A percentile compares a stretch with the other conserved stretches of the same genome.
Evolutionary conservation across 495 filamentous ascomycete species (phyloP).

Genomic region (Xylaria intraflava): DNA sequence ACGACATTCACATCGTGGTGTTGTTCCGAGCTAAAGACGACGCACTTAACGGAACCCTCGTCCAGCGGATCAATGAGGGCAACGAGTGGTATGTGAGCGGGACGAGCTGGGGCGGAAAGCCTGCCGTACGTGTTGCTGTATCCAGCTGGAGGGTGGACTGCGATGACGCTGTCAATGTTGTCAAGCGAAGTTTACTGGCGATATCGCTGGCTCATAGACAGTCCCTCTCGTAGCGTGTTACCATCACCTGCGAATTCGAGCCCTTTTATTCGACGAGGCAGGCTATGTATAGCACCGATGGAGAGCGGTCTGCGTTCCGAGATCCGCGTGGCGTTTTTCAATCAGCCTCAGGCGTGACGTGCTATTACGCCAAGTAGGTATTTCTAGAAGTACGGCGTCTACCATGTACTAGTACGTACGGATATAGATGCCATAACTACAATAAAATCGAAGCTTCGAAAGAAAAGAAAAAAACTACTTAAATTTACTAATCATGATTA

Average conservation of each 20-base stretch:
- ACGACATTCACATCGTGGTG: constrained; percentile 64
- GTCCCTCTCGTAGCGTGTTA: not conserved
- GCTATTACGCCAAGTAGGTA: too few species aligned
- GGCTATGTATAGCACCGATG: too few species aligned
- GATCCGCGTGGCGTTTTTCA: too few species aligned
- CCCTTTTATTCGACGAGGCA: too few species aligned
- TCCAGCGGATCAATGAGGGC: constrained; percentile 63
- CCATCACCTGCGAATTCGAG: not conserved
- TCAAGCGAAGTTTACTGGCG: constrained; percentile 2
- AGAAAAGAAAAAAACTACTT: too few species aligned
- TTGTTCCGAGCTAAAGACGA: constrained; percentile 72
- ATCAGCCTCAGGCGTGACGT: too few species aligned
- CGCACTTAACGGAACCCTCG: constrained; percentile 56
- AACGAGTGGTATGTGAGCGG: constrained; percentile 77
- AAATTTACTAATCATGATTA: too few species aligned
- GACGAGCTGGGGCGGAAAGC: constrained; percentile 63
- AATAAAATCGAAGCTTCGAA: not conserved
- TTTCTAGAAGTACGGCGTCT: too few species aligned
- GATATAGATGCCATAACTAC: not conserved
- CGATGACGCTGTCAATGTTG: constrained; percentile 24
- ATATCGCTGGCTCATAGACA: constrained; percentile 3
- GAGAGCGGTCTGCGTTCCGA: too few species aligned
- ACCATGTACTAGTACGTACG: too few species aligned
- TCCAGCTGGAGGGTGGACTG: constrained; percentile 70
- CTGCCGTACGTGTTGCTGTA: constrained; percentile 74